Evolutionary conservation across 345 rosid species (phyloP), one percentile per base, ranked within the genome.

Genomic region (Moricandia moricandioides): DNA sequence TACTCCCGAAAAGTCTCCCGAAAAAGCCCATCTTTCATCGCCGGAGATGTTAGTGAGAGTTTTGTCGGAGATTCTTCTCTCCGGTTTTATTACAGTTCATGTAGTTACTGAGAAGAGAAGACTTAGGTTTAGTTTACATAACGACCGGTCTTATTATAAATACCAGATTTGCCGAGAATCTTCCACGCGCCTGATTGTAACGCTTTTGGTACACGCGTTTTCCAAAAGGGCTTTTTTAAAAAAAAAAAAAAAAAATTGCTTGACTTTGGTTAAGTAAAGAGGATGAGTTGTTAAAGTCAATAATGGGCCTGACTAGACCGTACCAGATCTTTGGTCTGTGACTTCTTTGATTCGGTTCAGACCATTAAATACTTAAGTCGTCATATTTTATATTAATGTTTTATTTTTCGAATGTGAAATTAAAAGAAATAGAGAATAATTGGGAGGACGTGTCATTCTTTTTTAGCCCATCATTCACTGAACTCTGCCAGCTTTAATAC

Each of bases 1-100:
- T 88, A 76, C 79, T 43, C 70, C 97, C 89, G 71, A 93, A 93
- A 12, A 93, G 84, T 82, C 96, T 88, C 70, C 91, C 89, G 73
- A 93, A 77, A 62, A 91, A 76, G 18, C 97, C 97, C 97, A 93
- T 78, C 64, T 5, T 72, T 86, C 89, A 84, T 84, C 61, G 76
- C 72, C 78, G 29, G 64, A 54, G 43, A 4, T 57, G 0, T 33
- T 33, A 34, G 56, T 26, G 4, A 24, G 6, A 26, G 33, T 14
- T 10, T 62, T 35, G 40, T 16, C 54, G 30, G 39, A 66, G 67
- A 33, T 13, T 29, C 7, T 13, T 52, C 49, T 52, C 57, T 58
- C 68, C 62, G 60, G 58, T 52, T 30, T 39, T 7, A 43, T 16
- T 18, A 31, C 57, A 43, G 34, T 45, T 66, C 67, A 59, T 58